Evolutionary conservation across 1,284 basidiomycete species (phyloP).

Genomic region (Pseudozyma hubeiensis): DNA sequence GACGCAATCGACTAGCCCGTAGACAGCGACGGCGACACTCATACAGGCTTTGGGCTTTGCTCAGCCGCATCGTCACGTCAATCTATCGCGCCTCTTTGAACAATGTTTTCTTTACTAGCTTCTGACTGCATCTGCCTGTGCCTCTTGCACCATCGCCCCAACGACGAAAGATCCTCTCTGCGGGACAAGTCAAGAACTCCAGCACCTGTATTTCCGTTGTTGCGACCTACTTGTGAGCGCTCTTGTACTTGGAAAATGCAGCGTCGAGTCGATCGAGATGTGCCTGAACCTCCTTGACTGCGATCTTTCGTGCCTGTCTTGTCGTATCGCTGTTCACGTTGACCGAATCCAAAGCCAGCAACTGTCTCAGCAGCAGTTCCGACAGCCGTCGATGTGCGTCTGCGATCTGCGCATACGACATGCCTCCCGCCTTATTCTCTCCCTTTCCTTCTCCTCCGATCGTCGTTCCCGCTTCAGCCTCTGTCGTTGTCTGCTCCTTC

Average conservation of each 20-base stretch:
- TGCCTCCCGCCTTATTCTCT: neutral
- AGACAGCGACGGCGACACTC: no score
- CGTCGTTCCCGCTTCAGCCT: neutral
- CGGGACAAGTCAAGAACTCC: no score
- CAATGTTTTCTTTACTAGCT: no score
- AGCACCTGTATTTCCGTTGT: no score
- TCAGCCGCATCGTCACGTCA: no score
- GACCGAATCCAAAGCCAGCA: conserved; percentile 62
- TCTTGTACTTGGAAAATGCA: conserved; percentile 53
- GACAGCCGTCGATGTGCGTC: conserved; percentile 58
- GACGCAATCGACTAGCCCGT: no score
- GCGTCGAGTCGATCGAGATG: conserved; percentile 64
- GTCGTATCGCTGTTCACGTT: conserved; percentile 58
- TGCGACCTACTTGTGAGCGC: conserved; percentile 5
- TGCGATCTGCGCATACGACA: conserved; percentile 23
- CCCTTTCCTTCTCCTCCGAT: neutral
- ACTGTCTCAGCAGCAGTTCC: conserved; percentile 60
- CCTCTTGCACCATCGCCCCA: no score
- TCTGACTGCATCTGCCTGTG: no score
- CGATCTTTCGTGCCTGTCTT: conserved; percentile 57
- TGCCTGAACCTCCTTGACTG: conserved; percentile 64
- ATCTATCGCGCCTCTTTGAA: no score
- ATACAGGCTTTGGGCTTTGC: no score
- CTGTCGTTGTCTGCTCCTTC: neutral
- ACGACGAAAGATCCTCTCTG: no score